phyloP scores from a whole-genome alignment of 371 early-diverging fungal genomes.

The Zopfochytrium polystomum region DNA sequence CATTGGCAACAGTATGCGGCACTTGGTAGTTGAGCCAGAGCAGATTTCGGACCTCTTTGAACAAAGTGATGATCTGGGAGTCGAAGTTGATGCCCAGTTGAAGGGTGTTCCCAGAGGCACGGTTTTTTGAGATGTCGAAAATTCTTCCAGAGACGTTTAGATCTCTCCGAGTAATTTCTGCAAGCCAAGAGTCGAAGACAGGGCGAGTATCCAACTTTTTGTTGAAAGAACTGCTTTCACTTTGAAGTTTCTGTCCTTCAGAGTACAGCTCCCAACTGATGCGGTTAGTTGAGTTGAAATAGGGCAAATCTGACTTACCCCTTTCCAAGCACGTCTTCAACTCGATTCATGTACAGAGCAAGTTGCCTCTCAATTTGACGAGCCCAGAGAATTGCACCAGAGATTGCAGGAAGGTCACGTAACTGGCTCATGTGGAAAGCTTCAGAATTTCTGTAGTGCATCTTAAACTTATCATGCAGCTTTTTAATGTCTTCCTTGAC shows the following conservation, averaged over 20 bases:
- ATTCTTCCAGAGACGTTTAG: constrained; percentile 86
- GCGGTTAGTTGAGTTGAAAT: neutral
- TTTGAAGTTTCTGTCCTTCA: constrained; percentile 91
- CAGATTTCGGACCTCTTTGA: constrained; percentile 96
- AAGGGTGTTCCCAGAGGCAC: constrained; percentile 63
- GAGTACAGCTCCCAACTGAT: constrained; percentile 86
- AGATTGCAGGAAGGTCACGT: constrained; percentile 90
- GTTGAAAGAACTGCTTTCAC: constrained; percentile 86
- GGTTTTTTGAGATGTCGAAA: constrained; percentile 83
- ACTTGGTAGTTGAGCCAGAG: constrained; percentile 89
- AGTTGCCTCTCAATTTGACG: constrained; percentile 96
- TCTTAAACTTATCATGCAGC: constrained; percentile 93
- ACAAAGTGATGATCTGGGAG: constrained; percentile 87
- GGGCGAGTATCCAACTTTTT: constrained; percentile 86
- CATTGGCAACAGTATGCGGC: constrained; percentile 86
- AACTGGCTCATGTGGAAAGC: constrained; percentile 84
- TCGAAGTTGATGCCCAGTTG: constrained; percentile 93
- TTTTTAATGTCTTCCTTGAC: constrained; percentile 95
- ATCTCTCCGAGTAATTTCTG: constrained; percentile 81
- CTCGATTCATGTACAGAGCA: constrained; percentile 90
- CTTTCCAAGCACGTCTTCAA: constrained; percentile 95
- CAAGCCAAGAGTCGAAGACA: constrained; percentile 90
- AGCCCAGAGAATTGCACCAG: constrained; percentile 97
- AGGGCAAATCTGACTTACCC: constrained; percentile 46
- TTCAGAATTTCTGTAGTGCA: constrained; percentile 85